Conservation (phyloP, 2,329 filamentous ascomycete species). For the Penicillium sp. region DNA sequence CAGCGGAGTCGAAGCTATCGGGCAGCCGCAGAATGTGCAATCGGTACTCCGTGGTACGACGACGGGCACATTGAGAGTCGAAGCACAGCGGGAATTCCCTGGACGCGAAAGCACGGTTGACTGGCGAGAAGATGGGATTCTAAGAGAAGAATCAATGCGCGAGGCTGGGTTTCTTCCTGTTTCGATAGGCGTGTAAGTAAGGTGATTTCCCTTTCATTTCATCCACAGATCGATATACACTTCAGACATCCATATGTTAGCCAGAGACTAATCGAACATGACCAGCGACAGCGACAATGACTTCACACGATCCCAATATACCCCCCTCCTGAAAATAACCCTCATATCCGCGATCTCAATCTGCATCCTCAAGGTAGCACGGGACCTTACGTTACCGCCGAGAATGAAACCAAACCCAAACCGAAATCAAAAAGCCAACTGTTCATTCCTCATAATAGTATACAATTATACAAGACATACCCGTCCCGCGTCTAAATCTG, state of each 20-base stretch:
- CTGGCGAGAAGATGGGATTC: conserved; percentile 2
- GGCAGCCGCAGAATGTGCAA: background rate
- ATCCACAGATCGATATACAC: too few species aligned
- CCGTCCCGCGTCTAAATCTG: conserved; percentile 17
- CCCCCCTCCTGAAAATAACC: conserved; percentile 1
- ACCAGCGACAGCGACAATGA: background rate
- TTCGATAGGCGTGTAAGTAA: background rate
- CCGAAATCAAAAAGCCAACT: background rate
- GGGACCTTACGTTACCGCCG: background rate
- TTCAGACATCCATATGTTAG: too few species aligned
- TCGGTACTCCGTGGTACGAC: too few species aligned
- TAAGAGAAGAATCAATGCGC: background rate
- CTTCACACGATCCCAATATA: background rate
- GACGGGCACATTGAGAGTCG: background rate
- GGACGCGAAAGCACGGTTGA: background rate
- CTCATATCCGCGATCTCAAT: conserved; percentile 5
- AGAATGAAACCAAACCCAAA: background rate
- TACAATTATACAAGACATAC: background rate
- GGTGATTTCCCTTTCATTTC: background rate
- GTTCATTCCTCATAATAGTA: background rate
- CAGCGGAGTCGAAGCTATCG: background rate
- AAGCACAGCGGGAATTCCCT: background rate
- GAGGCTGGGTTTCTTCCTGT: conserved; percentile 5
- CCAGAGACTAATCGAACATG: background rate
- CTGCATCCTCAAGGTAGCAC: conserved; percentile 2